Evolutionary conservation across 352 stramenopile genomes (phyloP), one percentile per base, ranked within the genome.

Genomic region (Phytopythium kandeliae): DNA sequence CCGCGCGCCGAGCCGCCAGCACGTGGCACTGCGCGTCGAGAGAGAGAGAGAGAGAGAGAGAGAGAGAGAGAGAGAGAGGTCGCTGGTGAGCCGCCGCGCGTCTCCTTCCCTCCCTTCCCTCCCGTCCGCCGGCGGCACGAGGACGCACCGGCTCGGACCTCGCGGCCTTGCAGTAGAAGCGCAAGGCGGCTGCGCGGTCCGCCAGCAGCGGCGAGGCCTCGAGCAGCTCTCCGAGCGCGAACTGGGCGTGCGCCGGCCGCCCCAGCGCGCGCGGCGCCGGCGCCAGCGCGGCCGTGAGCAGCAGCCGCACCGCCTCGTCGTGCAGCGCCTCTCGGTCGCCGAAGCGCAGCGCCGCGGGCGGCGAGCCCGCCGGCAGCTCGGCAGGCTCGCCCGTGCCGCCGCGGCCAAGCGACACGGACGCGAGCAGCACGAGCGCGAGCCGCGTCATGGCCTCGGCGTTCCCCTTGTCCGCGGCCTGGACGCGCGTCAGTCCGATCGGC

Each of bases 81-180:
- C n/a, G n/a, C n/a, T n/a, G n/a, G n/a, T n/a, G n/a, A n/a, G n/a
- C n/a, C n/a, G n/a, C n/a, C n/a, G n/a, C n/a, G n/a, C n/a, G n/a
- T n/a, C n/a, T n/a, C n/a, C n/a, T n/a, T n/a, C n/a, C n/a, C n/a
- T n/a, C n/a, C n/a, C n/a, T n/a, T n/a, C n/a, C n/a, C n/a, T n/a
- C n/a, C n/a, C n/a, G n/a, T n/a, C n/a, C n/a, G n/a, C n/a, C n/a
- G n/a, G n/a, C n/a, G 9, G 28, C 28, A 31, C 4, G 21, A 2
- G 8, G 30, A 30, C 30, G 21, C 58, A 74, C 65, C 54, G 46
- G 51, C 41, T n/a, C 35, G 25, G 64, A 63, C 0, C 51, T 67
- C 1, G 75, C 71, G 31, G 78, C 74, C 57, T 86, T 84, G 24
- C 58, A 52, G 54, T 84, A 86, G 41, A 85, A 87, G 3, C 76